phyloP scores from a whole-genome alignment of 495 filamentous ascomycete genomes.

The Talaromyces thailandensis region DNA sequence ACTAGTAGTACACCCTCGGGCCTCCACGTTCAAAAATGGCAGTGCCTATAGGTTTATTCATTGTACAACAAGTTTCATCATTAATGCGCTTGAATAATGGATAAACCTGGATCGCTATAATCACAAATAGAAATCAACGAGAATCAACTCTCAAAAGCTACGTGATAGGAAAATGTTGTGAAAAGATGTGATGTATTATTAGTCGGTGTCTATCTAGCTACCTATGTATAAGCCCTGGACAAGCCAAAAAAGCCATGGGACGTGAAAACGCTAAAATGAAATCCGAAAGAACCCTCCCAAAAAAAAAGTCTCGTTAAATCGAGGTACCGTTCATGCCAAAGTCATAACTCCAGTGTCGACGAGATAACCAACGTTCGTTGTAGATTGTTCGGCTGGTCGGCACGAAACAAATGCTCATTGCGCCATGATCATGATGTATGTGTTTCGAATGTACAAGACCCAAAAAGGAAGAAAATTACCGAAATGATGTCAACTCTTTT shows the following conservation, averaged over 20 bases:
- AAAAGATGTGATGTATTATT: background rate
- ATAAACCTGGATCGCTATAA: background rate
- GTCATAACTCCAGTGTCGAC: background rate
- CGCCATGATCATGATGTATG: slow-evolving; percentile 2
- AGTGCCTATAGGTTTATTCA: background rate
- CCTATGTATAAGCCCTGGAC: background rate
- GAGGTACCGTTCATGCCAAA: background rate
- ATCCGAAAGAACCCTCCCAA: background rate
- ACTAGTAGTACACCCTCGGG: background rate
- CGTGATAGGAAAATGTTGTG: background rate
- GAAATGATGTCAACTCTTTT: background rate
- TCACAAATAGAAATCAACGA: background rate
- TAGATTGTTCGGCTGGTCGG: background rate
- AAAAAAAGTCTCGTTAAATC: background rate
- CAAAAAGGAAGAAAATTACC: background rate
- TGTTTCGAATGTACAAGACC: background rate
- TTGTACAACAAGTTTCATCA: background rate
- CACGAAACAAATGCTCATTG: background rate
- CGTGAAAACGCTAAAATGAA: background rate
- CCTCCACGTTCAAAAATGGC: background rate
- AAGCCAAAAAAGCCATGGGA: background rate
- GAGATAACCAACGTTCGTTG: background rate
- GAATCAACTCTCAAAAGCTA: background rate
- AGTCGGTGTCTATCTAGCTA: background rate
- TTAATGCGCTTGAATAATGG: background rate